Conservation (phyloP, 108 stramenopile species). For the Nannochloropsis oceanica region DNA sequence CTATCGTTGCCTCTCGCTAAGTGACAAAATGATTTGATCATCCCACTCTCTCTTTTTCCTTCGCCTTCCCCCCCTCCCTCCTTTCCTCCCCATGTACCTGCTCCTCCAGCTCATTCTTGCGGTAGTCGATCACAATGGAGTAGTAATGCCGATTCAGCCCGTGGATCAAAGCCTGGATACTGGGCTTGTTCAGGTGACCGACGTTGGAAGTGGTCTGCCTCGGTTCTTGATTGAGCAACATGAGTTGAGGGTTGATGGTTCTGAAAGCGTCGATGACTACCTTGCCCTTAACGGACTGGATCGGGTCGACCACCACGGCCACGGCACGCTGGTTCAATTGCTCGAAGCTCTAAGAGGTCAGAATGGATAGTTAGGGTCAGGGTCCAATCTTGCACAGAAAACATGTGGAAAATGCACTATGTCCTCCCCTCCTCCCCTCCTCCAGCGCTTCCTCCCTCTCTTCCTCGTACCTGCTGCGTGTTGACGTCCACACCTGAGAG, state of each 20-base stretch:
- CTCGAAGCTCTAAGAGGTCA: slow-evolving; percentile 50
- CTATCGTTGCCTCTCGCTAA: no score
- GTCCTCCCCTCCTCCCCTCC: neutral
- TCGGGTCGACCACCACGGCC: slow-evolving; percentile 95
- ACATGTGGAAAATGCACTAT: neutral
- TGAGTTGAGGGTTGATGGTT: slow-evolving; percentile 89
- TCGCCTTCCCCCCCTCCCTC: neutral
- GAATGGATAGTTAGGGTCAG: neutral
- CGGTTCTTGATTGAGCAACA: slow-evolving; percentile 94
- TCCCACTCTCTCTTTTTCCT: no score
- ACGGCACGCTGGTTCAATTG: slow-evolving; percentile 82
- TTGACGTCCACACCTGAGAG: slow-evolving; percentile 91
- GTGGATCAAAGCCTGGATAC: slow-evolving; percentile 96
- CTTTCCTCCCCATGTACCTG: slow-evolving; percentile 25
- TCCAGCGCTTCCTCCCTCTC: neutral
- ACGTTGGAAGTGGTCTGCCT: slow-evolving; percentile 95
- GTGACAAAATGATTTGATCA: no score
- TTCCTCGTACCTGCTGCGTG: slow-evolving; percentile 62
- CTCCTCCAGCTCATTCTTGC: slow-evolving; percentile 98
- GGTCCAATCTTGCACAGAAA: neutral
- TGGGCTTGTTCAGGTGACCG: slow-evolving; percentile 96
- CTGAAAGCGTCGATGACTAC: slow-evolving; percentile 98
- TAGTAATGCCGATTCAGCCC: slow-evolving; percentile 98
- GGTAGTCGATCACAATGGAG: slow-evolving; percentile 91
- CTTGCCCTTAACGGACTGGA: slow-evolving; percentile 98